Evolutionary conservation across 345 rosid species (phyloP).

Genomic region (Murraya koenigii): DNA sequence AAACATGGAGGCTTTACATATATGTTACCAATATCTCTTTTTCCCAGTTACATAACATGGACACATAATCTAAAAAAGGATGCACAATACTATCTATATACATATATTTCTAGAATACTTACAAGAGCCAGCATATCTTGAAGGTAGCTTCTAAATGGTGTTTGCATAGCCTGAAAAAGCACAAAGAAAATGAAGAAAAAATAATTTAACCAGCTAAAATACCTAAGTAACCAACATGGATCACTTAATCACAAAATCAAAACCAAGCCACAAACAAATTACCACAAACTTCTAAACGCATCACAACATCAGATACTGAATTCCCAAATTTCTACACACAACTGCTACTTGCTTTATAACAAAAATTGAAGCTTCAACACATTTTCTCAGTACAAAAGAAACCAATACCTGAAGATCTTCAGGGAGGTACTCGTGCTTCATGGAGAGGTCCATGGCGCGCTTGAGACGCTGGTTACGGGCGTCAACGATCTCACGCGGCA

Average conservation of each 20-base stretch:
- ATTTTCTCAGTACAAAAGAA: background rate
- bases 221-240: background rate
- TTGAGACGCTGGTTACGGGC: constrained; percentile 96
- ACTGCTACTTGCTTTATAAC: background rate
- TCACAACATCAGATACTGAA: background rate
- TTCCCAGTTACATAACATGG: no score
- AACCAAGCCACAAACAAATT: background rate
- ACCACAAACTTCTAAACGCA: background rate
- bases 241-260: background rate
- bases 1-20: background rate
- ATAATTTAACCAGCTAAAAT: background rate
- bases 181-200: background rate
- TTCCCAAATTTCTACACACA: background rate
- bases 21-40: background rate
- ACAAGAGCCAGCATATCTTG: constrained; percentile 88
- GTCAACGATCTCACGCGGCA: constrained; percentile 85
- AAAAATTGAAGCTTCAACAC: background rate
- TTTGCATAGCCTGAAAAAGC: constrained; percentile 63
- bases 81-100: background rate
- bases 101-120: constrained; percentile 30
- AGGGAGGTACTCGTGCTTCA: constrained; percentile 94
- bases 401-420: constrained; percentile 66
- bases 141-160: constrained; percentile 89
- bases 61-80: background rate
- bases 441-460: constrained; percentile 98